Evolutionary conservation across 148 eudicot species (phyloP).

Genomic region (Rhododendron ovatum): DNA sequence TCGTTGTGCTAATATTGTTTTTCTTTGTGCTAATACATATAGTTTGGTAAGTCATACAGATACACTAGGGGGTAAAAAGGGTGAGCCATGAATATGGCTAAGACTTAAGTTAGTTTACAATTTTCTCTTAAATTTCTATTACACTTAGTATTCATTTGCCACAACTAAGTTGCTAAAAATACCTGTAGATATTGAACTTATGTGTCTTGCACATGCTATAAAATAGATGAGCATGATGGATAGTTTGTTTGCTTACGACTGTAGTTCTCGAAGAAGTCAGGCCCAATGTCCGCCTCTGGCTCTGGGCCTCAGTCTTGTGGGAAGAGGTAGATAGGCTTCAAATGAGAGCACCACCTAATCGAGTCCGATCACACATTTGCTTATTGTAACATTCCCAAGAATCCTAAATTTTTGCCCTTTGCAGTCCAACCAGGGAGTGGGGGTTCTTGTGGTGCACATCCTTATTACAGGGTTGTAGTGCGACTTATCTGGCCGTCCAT

Average conservation of each 20-base stretch:
- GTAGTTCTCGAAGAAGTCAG: constrained; percentile 64
- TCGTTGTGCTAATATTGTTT: background rate
- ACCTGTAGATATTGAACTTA: constrained; percentile 7
- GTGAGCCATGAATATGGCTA: background rate
- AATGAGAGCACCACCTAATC: background rate
- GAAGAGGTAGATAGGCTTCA: constrained; percentile 29
- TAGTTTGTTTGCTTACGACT: constrained; percentile 49
- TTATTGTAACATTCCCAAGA: background rate
- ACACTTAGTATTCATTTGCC: background rate
- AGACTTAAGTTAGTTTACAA: background rate
- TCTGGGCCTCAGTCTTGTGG: constrained; percentile 41
- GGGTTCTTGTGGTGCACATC: no score
- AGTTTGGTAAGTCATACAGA: background rate
- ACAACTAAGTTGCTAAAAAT: background rate
- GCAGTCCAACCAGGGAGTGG: no score
- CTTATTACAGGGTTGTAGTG: no score
- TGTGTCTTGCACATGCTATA: constrained; percentile 41
- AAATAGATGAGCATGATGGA: constrained; percentile 61
- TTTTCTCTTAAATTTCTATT: background rate
- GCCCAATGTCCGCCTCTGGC: constrained; percentile 40
- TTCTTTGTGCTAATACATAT: background rate
- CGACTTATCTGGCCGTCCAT: no score
- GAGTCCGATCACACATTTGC: background rate
- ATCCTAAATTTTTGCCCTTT: no score
- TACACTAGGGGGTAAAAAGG: background rate